phyloP scores from a whole-genome alignment of 148 eudicot species.

The Gaultheria prostrata region DNA sequence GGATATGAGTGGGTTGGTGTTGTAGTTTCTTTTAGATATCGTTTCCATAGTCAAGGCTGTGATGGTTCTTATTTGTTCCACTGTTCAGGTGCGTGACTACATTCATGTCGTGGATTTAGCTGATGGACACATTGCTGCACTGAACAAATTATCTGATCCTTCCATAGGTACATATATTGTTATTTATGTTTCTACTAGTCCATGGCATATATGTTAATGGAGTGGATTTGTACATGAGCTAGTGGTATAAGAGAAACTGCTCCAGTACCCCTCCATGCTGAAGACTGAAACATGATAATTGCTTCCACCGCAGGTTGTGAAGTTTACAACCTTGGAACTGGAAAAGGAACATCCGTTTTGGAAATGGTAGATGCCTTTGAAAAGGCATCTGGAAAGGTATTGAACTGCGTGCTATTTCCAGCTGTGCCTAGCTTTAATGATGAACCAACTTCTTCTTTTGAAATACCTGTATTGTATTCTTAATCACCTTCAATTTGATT shows the following conservation, averaged over 20 bases:
- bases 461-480: neutral
- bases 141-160: constrained; percentile 68
- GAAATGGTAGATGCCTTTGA: constrained; percentile 99
- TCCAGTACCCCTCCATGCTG: neutral
- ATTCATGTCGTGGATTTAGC: constrained; percentile 98
- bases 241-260: neutral
- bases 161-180: constrained; percentile 46
- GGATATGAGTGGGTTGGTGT: neutral
- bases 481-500: neutral
- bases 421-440: neutral
- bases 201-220: neutral
- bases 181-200: neutral
- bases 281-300: neutral
- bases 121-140: constrained; percentile 92
- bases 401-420: neutral
- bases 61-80: neutral
- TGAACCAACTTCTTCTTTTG: neutral
- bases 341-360: constrained; percentile 87
- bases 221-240: neutral
- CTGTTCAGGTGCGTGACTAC: constrained; percentile 87
- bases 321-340: constrained; percentile 95
- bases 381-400: constrained; percentile 95
- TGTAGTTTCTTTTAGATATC: neutral
- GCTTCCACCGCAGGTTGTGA: constrained; percentile 64
- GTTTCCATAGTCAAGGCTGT: neutral